Percentiles rank a stretch among this genome's conserved stretches.
Evolutionary conservation across 768 basidiomycete genomes (phyloP).

Genomic region (Serpula lacrymans): DNA sequence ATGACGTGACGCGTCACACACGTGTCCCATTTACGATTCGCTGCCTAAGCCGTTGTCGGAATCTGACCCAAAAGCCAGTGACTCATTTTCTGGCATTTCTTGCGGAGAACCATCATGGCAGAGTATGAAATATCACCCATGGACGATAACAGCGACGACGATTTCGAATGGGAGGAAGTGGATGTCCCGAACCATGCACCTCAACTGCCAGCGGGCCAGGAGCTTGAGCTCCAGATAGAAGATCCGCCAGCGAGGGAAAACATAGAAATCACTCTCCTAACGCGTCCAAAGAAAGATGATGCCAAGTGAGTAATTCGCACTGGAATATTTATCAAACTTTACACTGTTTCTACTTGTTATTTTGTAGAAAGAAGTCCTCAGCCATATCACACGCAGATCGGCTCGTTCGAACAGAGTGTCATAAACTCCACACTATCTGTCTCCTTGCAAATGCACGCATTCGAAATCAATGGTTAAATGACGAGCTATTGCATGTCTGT

Average conservation of each 20-base stretch:
- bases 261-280: constrained; percentile 72
- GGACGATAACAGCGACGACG: constrained; percentile 51
- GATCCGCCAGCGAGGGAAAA: constrained; percentile 33
- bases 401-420: constrained; percentile 69
- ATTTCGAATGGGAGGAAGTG: constrained; percentile 81
- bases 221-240: constrained; percentile 21
- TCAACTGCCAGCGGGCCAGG: constrained; percentile 3
- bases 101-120: constrained; percentile 13
- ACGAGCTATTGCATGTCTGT: constrained; percentile 77
- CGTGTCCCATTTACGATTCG: too few relatives aligned
- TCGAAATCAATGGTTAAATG: constrained; percentile 84
- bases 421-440: constrained; percentile 87
- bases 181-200: constrained; percentile 33
- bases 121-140: constrained; percentile 15
- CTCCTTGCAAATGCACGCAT: constrained; percentile 70
- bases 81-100: too few relatives aligned
- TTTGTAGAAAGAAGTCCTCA: constrained; percentile 41
- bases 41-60: too few relatives aligned
- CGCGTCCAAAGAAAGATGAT: constrained; percentile 34
- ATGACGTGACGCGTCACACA: too few relatives aligned
- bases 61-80: too few relatives aligned
- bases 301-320: constrained; percentile 48
- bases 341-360: constrained; percentile 14
- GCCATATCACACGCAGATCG: constrained; percentile 62
- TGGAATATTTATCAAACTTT: not conserved